These are phyloP conservation scores for Naegleria lovaniensis DNA, from an alignment of 208 protist species.

Conservation along the genomic window DNA sequence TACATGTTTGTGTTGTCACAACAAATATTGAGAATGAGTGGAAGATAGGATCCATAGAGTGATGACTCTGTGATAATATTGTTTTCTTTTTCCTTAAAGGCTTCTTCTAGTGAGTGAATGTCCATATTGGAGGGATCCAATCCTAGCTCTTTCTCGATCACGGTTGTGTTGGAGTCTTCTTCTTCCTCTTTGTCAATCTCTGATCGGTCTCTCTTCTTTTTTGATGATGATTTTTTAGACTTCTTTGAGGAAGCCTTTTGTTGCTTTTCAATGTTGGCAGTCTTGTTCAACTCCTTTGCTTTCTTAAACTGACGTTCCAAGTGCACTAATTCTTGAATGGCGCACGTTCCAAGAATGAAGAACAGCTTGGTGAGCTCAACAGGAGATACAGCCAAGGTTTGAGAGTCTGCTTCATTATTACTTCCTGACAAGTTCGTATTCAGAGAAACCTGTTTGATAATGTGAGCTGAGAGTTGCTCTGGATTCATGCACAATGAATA, in stretches of 20 bases:
- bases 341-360: background rate
- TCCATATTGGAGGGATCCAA: background rate
- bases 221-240: background rate
- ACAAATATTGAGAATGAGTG: background rate
- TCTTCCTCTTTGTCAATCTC: background rate
- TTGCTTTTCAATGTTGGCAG: background rate
- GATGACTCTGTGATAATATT: background rate
- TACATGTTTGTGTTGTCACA: background rate
- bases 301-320: background rate
- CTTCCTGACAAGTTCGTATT: background rate
- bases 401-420: background rate
- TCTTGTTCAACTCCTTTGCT: background rate
- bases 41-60: background rate
- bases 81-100: background rate
- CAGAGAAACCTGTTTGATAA: background rate
- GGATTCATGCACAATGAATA: background rate
- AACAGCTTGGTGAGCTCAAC: background rate
- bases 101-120: background rate
- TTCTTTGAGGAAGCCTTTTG: background rate
- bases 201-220: background rate
- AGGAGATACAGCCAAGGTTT: background rate
- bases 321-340: background rate
- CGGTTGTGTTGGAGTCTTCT: background rate
- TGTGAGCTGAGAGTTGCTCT: background rate
- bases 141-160: constrained; percentile 12